phyloP scores from a whole-genome alignment of 257 asterid species.

The Solanum chmielewskii region DNA sequence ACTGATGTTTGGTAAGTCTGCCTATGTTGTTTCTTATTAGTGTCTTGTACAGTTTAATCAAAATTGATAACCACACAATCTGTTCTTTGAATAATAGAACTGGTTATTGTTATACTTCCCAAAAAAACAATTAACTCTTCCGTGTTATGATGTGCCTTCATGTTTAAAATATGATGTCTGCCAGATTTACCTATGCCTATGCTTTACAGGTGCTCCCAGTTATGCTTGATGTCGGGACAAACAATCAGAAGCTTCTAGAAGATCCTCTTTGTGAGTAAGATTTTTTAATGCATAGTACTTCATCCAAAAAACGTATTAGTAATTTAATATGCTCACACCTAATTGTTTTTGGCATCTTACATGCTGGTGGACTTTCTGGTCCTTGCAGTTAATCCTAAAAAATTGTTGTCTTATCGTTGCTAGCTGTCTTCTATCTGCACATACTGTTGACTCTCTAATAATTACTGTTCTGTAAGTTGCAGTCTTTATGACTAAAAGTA shows the following conservation, averaged over 20 bases:
- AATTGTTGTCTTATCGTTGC: not conserved
- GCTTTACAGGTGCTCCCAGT: slow-evolving; percentile 75
- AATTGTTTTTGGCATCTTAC: not conserved
- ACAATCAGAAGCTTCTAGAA: slow-evolving; percentile 84
- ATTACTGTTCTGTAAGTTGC: not conserved
- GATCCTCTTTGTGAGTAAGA: slow-evolving; percentile 86
- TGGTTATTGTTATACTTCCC: not conserved
- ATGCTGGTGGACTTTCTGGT: not conserved
- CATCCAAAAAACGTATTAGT: not conserved
- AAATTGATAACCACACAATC: not conserved
- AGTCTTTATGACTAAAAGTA: not conserved
- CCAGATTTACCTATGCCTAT: slow-evolving; percentile 2
- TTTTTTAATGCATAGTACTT: not conserved
- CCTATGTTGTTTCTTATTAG: not conserved
- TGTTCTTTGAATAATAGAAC: not conserved
- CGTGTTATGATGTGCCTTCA: not conserved
- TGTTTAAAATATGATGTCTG: not conserved
- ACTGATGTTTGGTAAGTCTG: not conserved
- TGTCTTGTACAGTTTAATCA: not conserved
- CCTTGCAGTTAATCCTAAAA: not conserved
- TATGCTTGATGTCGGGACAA: slow-evolving; percentile 99
- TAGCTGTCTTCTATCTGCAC: not conserved
- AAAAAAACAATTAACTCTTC: not conserved
- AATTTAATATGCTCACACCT: not conserved
- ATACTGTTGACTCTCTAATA: not conserved